Evolutionary conservation across 306 rosid genomes (phyloP).

Genomic region (Quercus variabilis): DNA sequence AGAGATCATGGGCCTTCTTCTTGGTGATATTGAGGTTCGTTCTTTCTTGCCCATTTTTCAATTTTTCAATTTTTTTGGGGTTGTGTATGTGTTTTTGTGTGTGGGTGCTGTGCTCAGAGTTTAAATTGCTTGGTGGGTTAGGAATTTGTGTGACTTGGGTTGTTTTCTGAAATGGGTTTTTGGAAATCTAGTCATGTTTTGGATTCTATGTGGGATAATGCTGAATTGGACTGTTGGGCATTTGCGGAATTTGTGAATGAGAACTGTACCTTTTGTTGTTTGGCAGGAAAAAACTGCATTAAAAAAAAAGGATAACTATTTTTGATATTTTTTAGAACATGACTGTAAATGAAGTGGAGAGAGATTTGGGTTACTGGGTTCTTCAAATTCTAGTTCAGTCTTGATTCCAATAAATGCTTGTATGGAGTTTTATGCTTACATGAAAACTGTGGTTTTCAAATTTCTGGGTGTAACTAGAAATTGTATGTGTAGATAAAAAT

Average conservation of each 20-base stretch:
- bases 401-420: neutral
- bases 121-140: conserved; percentile 17
- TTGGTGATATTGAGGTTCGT: conserved; percentile 86
- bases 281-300: neutral
- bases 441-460: neutral
- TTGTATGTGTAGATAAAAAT: neutral
- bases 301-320: neutral
- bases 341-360: conserved; percentile 2
- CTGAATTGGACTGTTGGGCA: conserved; percentile 1
- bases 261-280: conserved; percentile 3
- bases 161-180: conserved; percentile 17
- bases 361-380: conserved; percentile 1
- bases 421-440: neutral
- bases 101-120: neutral
- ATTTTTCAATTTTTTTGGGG: neutral
- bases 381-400: neutral
- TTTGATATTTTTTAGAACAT: neutral
- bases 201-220: neutral
- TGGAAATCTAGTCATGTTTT: neutral
- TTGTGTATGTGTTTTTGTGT: neutral
- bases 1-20: conserved; percentile 98
- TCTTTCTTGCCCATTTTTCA: conserved; percentile 3
- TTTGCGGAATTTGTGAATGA: neutral
- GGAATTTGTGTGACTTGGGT: neutral
- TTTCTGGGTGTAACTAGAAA: neutral